phyloP scores from a whole-genome alignment of 345 rosid species.

The Heritiera fomes region DNA sequence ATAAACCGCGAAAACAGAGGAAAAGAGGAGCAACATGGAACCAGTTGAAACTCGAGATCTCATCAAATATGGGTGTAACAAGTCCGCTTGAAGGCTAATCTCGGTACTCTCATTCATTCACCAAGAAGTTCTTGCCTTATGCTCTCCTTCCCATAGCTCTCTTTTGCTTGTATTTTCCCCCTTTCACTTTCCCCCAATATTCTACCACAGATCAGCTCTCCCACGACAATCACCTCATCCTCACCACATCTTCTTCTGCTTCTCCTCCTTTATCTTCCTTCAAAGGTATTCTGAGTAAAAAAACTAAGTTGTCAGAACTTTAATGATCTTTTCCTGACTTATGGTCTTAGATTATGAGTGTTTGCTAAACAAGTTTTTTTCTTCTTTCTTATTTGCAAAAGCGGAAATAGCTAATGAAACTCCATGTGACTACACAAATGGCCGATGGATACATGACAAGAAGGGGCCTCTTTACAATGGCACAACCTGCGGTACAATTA shows the following conservation, averaged over 20 bases:
- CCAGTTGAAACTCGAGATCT: neutral
- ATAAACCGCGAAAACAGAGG: neutral
- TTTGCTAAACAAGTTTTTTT: neutral
- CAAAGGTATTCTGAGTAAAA: conserved; percentile 27
- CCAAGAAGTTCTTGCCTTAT: conserved; percentile 48
- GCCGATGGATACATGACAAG: conserved; percentile 71
- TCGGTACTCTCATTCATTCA: conserved; percentile 22
- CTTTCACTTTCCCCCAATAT: conserved; percentile 29
- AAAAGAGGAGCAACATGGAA: neutral
- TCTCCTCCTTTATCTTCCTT: conserved; percentile 14
- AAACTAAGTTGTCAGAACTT: neutral
- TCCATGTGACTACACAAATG: conserved; percentile 70
- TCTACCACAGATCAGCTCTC: conserved; percentile 27
- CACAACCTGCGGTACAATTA: conserved; percentile 75
- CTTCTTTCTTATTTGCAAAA: conserved; percentile 41
- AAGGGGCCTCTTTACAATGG: conserved; percentile 75
- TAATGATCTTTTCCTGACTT: neutral
- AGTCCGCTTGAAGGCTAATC: conserved; percentile 40
- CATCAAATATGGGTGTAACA: conserved; percentile 38
- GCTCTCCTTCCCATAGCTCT: conserved; percentile 44
- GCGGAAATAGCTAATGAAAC: conserved; percentile 32
- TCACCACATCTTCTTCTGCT: conserved; percentile 23
- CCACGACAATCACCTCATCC: conserved; percentile 14
- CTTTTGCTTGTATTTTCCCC: conserved; percentile 49
- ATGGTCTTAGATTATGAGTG: neutral